Conservation (phyloP, 371 early-diverging fungal species). For the Mucor racemosus region DNA sequence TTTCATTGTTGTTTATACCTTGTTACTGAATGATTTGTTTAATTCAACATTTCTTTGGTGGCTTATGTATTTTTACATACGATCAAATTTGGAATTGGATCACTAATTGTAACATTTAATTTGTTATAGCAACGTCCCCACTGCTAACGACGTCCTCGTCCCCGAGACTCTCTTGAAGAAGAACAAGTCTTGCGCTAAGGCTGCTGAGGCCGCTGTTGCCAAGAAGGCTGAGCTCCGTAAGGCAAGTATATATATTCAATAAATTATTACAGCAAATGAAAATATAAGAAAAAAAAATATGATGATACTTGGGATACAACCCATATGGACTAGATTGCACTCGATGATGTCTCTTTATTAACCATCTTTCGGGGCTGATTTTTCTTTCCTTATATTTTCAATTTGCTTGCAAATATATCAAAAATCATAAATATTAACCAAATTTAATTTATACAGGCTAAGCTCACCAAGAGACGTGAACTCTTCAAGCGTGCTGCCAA, state of each 20-base stretch:
- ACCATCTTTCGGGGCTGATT: slow-evolving; percentile 81
- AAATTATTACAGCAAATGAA: not conserved
- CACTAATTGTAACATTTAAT: no score
- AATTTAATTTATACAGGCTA: slow-evolving; percentile 57
- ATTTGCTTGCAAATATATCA: not conserved
- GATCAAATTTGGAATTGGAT: no score
- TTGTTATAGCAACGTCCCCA: slow-evolving; percentile 56
- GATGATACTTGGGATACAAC: slow-evolving; percentile 25
- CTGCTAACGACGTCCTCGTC: slow-evolving; percentile 73
- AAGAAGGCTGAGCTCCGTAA: slow-evolving; percentile 65
- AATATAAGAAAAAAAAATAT: not conserved
- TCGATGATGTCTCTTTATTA: slow-evolving; percentile 58
- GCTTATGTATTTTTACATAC: not conserved
- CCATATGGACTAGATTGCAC: slow-evolving; percentile 42
- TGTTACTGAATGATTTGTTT: not conserved
- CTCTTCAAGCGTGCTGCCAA: slow-evolving; percentile 98
- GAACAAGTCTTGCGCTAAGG: slow-evolving; percentile 89
- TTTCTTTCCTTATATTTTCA: not conserved
- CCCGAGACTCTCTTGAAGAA: slow-evolving; percentile 98
- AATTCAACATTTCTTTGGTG: slow-evolving; percentile 1
- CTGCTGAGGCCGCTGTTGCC: slow-evolving; percentile 69
- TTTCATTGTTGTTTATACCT: no score
- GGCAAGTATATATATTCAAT: slow-evolving; percentile 47
- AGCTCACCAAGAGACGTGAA: slow-evolving; percentile 84
- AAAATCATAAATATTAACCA: not conserved